Evolutionary conservation across 2,329 filamentous ascomycete genomes (phyloP).

Genomic region (Curvularia lunata): DNA sequence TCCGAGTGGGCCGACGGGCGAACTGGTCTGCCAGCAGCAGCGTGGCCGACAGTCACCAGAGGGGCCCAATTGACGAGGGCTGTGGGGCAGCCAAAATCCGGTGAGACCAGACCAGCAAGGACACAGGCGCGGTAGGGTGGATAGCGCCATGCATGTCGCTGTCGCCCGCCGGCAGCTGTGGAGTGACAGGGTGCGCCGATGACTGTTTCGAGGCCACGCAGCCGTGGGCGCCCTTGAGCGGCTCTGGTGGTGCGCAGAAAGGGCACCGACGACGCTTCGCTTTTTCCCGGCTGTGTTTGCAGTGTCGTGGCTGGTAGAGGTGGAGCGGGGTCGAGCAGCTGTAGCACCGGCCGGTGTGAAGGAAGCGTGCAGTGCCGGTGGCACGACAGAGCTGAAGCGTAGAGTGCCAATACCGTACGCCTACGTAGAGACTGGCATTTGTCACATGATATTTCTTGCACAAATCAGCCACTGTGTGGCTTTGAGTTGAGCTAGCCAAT

Average conservation of each 20-base stretch:
- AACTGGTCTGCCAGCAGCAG: slow-evolving; percentile 32
- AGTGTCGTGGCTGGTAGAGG: slow-evolving; percentile 2
- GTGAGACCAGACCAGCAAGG: slow-evolving; percentile 41
- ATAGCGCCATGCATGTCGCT: slow-evolving; percentile 27
- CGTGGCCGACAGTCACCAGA: slow-evolving; percentile 11
- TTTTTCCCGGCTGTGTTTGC: neutral
- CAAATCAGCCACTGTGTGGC: too few species aligned
- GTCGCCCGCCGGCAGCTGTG: slow-evolving; percentile 25
- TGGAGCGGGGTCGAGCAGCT: neutral
- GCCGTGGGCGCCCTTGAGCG: slow-evolving; percentile 15
- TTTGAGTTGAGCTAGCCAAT: too few species aligned
- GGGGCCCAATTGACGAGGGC: slow-evolving; percentile 31
- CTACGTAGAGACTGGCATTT: too few species aligned
- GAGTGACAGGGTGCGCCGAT: slow-evolving; percentile 21
- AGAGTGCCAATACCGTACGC: too few species aligned
- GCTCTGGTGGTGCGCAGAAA: slow-evolving; percentile 12
- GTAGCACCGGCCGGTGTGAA: neutral
- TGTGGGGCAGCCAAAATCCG: slow-evolving; percentile 28
- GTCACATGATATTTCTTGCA: too few species aligned
- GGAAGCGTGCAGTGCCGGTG: neutral
- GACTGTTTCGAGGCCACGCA: slow-evolving; percentile 27
- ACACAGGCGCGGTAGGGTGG: slow-evolving; percentile 28
- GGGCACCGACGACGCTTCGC: slow-evolving; percentile 17
- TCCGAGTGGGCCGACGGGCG: slow-evolving; percentile 34
- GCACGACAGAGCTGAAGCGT: neutral